Evolutionary conservation across 768 basidiomycete species (phyloP).

Genomic region (Hebeloma cylindrosporum): DNA sequence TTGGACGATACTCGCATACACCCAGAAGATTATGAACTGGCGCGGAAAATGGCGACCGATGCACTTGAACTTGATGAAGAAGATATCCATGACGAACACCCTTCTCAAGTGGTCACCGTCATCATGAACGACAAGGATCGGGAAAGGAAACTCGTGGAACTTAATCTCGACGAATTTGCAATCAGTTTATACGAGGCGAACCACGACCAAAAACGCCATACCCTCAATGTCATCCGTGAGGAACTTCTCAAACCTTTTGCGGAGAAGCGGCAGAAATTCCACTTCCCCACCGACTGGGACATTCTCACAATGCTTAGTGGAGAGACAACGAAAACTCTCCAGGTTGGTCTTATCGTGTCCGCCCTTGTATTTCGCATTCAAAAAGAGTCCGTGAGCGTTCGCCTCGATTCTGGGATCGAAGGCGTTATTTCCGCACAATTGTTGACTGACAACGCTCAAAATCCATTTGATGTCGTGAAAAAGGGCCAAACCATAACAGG

Average conservation of each 20-base stretch:
- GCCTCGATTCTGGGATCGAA: conserved; percentile 93
- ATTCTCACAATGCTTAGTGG: conserved; percentile 94
- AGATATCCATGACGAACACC: conserved; percentile 89
- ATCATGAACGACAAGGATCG: conserved; percentile 84
- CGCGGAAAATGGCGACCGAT: conserved; percentile 97
- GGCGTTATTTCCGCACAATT: conserved; percentile 67
- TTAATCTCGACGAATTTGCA: conserved; percentile 96
- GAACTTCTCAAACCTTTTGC: conserved; percentile 82
- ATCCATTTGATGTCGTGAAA: conserved; percentile 52
- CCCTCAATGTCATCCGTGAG: conserved; percentile 82
- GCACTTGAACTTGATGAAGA: conserved; percentile 97
- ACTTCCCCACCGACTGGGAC: conserved; percentile 68
- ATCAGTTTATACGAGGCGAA: conserved; percentile 85
- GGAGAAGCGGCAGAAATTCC: conserved; percentile 71
- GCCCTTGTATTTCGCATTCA: conserved; percentile 63
- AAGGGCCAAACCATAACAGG: conserved; percentile 81
- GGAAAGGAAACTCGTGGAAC: conserved; percentile 79
- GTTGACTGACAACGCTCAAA: conserved; percentile 49
- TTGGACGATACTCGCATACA: conserved; percentile 96
- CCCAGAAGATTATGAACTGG: conserved; percentile 96
- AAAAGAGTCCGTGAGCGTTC: conserved; percentile 54
- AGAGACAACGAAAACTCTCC: conserved; percentile 79
- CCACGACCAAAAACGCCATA: conserved; percentile 84
- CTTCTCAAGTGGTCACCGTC: conserved; percentile 82
- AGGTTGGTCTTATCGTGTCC: conserved; percentile 78